These are phyloP conservation scores for Alternaria burnsii DNA, from an alignment of 2,329 filamentous ascomycete genomes.

Conservation along the genomic window DNA sequence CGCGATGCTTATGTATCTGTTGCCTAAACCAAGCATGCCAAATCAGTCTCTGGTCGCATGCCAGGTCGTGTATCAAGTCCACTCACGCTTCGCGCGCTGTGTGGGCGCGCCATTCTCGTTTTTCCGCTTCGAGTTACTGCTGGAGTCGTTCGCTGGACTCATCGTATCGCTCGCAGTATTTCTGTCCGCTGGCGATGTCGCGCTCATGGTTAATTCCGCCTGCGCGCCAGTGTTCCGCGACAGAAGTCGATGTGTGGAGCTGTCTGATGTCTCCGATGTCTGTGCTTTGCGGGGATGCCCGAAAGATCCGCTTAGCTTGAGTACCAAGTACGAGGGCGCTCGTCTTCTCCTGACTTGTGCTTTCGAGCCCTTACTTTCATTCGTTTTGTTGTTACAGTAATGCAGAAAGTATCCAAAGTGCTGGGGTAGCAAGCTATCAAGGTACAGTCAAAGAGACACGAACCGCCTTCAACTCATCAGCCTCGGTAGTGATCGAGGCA, in stretches of 20 bases:
- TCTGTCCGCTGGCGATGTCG: constrained; percentile 23
- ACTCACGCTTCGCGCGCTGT: constrained; percentile 64
- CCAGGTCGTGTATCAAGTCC: not conserved
- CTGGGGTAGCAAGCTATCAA: not conserved
- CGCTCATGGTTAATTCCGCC: constrained; percentile 22
- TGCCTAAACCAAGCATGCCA: not conserved
- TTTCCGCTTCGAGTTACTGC: constrained; percentile 52
- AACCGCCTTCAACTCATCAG: not conserved
- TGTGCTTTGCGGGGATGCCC: constrained; percentile 16
- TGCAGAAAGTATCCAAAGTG: not conserved
- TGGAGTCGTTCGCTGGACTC: constrained; percentile 41
- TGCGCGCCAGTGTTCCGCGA: constrained; percentile 20
- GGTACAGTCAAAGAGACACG: not conserved
- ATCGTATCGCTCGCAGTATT: constrained; percentile 45
- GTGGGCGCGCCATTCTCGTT: constrained; percentile 51
- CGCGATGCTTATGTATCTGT: constrained; percentile 71
- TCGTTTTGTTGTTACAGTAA: not conserved
- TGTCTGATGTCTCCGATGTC: constrained; percentile 15
- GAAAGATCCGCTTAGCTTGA: constrained; percentile 2
- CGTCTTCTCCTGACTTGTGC: not conserved
- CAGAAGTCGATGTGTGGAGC: constrained; percentile 16
- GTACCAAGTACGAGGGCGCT: not conserved
- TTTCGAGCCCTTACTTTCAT: not conserved
- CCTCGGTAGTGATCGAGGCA: not conserved
- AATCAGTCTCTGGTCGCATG: not conserved